Evolutionary conservation across 805 yeast genomes (phyloP).

Genomic region (Cyberlindnera lachancei): DNA sequence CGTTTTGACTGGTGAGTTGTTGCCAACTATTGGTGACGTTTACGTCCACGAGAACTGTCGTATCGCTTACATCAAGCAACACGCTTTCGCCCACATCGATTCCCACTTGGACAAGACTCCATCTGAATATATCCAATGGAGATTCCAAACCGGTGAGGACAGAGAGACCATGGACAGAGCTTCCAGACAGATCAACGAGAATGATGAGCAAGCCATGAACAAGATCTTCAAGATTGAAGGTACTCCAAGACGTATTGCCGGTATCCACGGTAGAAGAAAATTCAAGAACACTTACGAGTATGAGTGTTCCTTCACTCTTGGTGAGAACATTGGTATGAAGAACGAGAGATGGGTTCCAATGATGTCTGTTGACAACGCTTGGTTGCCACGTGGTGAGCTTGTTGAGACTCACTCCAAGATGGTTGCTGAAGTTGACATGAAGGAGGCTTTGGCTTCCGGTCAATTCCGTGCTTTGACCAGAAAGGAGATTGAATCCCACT

Average conservation of each 20-base stretch:
- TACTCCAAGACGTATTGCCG: constrained; percentile 94
- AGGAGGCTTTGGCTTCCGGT: constrained; percentile 99
- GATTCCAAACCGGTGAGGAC: constrained; percentile 99
- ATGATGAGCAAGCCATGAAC: constrained; percentile 98
- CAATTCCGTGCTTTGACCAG: constrained; percentile 99
- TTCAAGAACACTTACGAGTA: constrained; percentile 99
- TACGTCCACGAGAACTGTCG: constrained; percentile 99
- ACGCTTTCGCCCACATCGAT: constrained; percentile 99
- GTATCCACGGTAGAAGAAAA: constrained; percentile 95
- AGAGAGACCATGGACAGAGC: constrained; percentile 99
- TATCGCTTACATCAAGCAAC: constrained; percentile 99
- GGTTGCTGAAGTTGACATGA: constrained; percentile 99
- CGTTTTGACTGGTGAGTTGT: constrained; percentile 98
- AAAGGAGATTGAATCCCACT: constrained; percentile 99
- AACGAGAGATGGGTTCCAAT: constrained; percentile 99
- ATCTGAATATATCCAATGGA: constrained; percentile 99
- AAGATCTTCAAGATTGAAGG: constrained; percentile 99
- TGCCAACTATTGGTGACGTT: constrained; percentile 98
- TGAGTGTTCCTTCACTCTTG: constrained; percentile 95
- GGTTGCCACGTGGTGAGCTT: constrained; percentile 99
- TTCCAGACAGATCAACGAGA: constrained; percentile 95
- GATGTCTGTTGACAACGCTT: constrained; percentile 99
- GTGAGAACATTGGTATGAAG: constrained; percentile 99
- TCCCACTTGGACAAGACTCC: constrained; percentile 99
- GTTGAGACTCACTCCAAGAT: constrained; percentile 96